These are phyloP conservation scores for Flammula alnicola DNA, from an alignment of 1,284 basidiomycete species.

Conservation along the genomic window DNA sequence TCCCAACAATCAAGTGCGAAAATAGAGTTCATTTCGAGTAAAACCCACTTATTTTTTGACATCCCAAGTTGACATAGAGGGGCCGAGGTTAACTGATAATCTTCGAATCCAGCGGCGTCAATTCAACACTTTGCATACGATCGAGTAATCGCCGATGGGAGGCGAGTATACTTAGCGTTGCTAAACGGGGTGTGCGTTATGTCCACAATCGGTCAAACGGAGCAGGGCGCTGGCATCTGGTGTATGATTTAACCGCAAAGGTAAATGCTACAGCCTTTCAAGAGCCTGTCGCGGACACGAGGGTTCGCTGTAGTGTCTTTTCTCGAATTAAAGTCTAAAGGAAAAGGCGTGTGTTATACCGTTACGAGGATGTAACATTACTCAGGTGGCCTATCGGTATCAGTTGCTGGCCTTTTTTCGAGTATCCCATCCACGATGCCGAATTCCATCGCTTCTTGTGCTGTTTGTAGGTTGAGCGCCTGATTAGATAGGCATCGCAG, in stretches of 20 bases:
- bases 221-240: background rate
- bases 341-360: too few species aligned
- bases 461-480: slow-evolving; percentile 43
- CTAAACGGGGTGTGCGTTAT: slow-evolving; percentile 6
- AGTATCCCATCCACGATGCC: slow-evolving; percentile 92
- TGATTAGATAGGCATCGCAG: slow-evolving; percentile 16
- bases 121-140: slow-evolving; percentile 10
- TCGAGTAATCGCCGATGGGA: slow-evolving; percentile 20
- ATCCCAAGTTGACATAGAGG: slow-evolving; percentile 8
- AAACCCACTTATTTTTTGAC: slow-evolving; percentile 12
- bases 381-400: slow-evolving; percentile 36
- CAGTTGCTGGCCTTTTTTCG: slow-evolving; percentile 64
- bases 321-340: too few species aligned
- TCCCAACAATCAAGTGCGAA: slow-evolving; percentile 9
- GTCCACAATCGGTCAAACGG: slow-evolving; percentile 5
- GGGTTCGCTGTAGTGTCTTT: too few species aligned
- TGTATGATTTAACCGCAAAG: too few species aligned
- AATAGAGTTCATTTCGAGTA: slow-evolving; percentile 10
- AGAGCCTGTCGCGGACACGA: too few species aligned
- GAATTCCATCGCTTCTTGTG: slow-evolving; percentile 85
- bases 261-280: too few species aligned
- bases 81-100: slow-evolving; percentile 10
- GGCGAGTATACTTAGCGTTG: slow-evolving; percentile 1
- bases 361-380: slow-evolving; percentile 11
- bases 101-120: slow-evolving; percentile 15